Conservation (phyloP, 306 rosid genomes). For the Corylus avellana region DNA sequence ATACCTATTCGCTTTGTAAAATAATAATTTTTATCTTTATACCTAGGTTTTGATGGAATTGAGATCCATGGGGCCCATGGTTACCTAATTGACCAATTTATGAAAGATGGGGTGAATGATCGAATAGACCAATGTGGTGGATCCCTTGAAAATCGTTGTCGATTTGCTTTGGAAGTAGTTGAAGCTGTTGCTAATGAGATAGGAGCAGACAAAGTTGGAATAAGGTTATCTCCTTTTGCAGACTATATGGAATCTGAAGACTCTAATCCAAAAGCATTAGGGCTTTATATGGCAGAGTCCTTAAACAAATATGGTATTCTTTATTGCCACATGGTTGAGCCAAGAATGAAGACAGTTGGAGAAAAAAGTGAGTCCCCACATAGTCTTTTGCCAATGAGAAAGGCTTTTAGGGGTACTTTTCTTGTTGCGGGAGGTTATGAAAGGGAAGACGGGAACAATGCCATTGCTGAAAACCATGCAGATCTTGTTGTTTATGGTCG, state of each 20-base stretch:
- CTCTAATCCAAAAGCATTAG: conserved; percentile 52
- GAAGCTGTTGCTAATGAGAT: conserved; percentile 53
- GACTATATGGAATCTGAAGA: conserved; percentile 44
- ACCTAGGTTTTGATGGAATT: conserved; percentile 74
- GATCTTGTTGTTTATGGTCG: conserved; percentile 52
- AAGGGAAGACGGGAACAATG: conserved; percentile 47
- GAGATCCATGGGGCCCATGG: conserved; percentile 76
- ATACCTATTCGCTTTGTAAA: not conserved
- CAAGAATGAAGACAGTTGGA: conserved; percentile 37
- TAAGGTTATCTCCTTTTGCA: conserved; percentile 62
- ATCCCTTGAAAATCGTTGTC: conserved; percentile 59
- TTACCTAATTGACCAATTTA: conserved; percentile 62
- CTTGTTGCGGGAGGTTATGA: conserved; percentile 54
- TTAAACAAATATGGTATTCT: conserved; percentile 46
- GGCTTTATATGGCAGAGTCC: conserved; percentile 45
- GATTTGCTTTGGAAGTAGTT: conserved; percentile 54
- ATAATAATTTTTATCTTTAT: not conserved
- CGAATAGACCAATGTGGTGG: conserved; percentile 70
- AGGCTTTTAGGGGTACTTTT: conserved; percentile 62
- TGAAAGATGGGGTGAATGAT: conserved; percentile 63
- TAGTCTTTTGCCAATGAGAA: conserved; percentile 49
- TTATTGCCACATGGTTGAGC: conserved; percentile 66
- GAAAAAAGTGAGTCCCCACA: conserved; percentile 26
- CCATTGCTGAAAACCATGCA: conserved; percentile 38
- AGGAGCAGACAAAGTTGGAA: conserved; percentile 61